Base-by-base conservation (phyloP, 2,329 filamentous ascomycete genomes). In the Cytospora schulzeri region DNA sequence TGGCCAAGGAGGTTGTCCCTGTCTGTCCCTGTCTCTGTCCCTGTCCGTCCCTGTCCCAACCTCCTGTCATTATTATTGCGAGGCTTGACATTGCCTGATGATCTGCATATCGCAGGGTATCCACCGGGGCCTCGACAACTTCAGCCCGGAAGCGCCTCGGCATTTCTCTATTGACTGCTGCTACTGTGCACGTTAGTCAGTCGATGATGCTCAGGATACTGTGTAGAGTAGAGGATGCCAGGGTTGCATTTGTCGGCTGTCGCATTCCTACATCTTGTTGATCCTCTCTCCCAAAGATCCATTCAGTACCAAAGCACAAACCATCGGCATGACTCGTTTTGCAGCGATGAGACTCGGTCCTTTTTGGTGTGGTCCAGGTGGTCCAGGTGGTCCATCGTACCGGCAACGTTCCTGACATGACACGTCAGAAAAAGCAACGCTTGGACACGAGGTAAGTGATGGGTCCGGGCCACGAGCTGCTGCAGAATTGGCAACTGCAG, bases 11-110 rank as follows among this genome's bases (percentile, higher is more conserved):
- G 55, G 33, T 12, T 19, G 38, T 41, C 38, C 38, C 38, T 41
- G 38, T 66, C 57, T 64, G 33, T 35, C 33, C 33, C 33, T 15
- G 31, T 33, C 31, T 33, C 4, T 14, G n/a, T 14, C 33, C 38
- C 38, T 19, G 35, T 12, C 6, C 11, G 31, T 33, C 31, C 31
- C 33, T 35, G 33, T 35, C 33, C 65, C 55, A 56, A 64, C 57
- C 57, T 66, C 53, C 62, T 66, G 62, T 66, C 62, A 61, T 60
- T 59, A 48, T 48, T 48, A 48, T 48, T 64, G 61, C 60, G 45
- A 52, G 56, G 56, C 48, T 60, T 64, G 52, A 41, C 48, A 29
- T 57, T 62, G 59, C 31, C 60, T 51, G 60, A 57, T 62, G 60
- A 62, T 62, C 60, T 56, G 60, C 60, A 62, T 54, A 50, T 54